Base-by-base conservation (phyloP, 768 basidiomycete species). In the Tylopilus subfusipes region DNA sequence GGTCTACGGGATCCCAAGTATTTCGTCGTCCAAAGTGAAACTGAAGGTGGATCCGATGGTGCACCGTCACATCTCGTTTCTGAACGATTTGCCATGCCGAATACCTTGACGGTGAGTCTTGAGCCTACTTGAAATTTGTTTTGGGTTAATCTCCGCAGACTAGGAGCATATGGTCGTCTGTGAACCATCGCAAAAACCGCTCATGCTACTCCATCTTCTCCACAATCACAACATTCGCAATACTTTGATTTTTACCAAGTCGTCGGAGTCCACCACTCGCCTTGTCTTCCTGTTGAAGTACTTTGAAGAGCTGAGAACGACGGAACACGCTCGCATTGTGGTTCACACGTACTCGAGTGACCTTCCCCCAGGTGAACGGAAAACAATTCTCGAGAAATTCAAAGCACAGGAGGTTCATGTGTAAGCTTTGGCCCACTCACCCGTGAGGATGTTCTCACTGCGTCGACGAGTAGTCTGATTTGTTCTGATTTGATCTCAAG, bases 401-500 rank as follows among this genome's bases (percentile, higher is more conserved):
- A 89, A 82, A 59, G 75, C 82, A 25, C 85, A 88, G 54, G 81
- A 92, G 55, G 82, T 97, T 16, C 82, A 95, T 55, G 80, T 97
- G 95, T 95, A 60, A 58, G 86, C 74, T 16, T 22, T 43, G 30
- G 4, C 13, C 8, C 2, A 30, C 25, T 50, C 31, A 49, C n/a
- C 22, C 5, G 34, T 30, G 22, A 27, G 39, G 16, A 42, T 29
- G 31, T 39, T 46, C 50, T 63, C 6, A 60, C 22, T 42, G 30
- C 53, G 27, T 31, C 50, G 42, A 51, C n/a, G 42, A 42, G 29
- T 22, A 98, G 96, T 54, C 77, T 99, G 19, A 81, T 99, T n/a
- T 97, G 93, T 68, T 98, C 96, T 3, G 97, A 98, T 73, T 77
- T 99, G 11, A 90, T 98, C 54, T 91, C 96, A 3, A 85, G 97